Base-by-base conservation (phyloP, 495 filamentous ascomycete genomes). In the Bacidia rubella region DNA sequence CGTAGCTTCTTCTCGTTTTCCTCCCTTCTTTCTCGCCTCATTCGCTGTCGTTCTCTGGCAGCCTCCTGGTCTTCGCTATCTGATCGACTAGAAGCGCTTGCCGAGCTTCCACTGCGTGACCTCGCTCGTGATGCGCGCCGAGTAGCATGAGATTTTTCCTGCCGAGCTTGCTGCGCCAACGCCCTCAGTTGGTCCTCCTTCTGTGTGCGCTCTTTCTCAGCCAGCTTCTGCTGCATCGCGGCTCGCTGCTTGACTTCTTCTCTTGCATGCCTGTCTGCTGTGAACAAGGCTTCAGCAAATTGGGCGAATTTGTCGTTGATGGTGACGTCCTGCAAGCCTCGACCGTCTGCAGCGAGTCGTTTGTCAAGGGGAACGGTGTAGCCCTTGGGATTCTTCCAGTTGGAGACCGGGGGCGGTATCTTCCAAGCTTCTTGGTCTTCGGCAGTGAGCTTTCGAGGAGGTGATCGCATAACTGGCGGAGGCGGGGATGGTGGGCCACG, bases 251-350 rank as follows among this genome's bases (percentile, higher is more conserved):
- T 81, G 47, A 99, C 92, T 67, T 99, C 92, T 62, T 97, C 92
- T 57, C 92, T 75, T 7, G 93, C 90, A 65, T 97, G 93, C 26
- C 92, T 72, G 65, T 99, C 92, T 22, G 92, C 92, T 52, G 89
- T 92, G 63, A 90, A 88, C 23, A 99, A 70, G 1, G 90, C 87
- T 70, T 99, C 92, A 0, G 88, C 82, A 65, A 99, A 95, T 65
- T 92, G 86, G 19, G 92, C 90, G 62, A 97, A 97, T 62, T 97
- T 99, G 71, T 99, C 92, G 68, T 97, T 99, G 64, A 99, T 97
- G 21, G 88, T 83, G 29, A 95, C 85, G 68, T 99, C 92, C 65
- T 94, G 86, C 58, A 97, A 68, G 7, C 87, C 87, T 60, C 93
- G 79, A 1, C 92, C 92, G 68, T 96, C 90, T 1, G 92, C 89